Base-by-base conservation (phyloP, 305 asterid genomes). In the Fraxinus paxiana region DNA sequence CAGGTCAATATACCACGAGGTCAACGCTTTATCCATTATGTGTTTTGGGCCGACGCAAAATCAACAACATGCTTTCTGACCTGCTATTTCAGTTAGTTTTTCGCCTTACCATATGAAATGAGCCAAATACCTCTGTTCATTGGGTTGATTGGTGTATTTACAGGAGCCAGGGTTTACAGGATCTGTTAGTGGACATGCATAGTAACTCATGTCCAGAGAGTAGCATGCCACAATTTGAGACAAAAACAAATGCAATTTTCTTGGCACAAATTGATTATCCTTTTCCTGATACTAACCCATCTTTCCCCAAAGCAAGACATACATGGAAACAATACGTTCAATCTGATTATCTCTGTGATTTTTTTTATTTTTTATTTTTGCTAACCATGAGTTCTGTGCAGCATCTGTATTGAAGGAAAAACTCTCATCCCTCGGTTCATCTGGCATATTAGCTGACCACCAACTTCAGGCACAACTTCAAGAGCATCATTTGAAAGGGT, bases 401-500 rank as follows among this genome's bases (percentile, higher is more conserved):
- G 99, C 97, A 13, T 93, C 99, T 79, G 94, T 90, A 78, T 88
- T 96, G 90, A 96, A 94, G 92, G 99, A 96, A 89, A 96, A 96
- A 83, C 98, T 96, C 76, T 90, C 95, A 20, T 84, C 98, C 78
- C 97, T 96, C 79, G 99, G 99, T 85, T 94, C 99, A 84, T 94
- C 98, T 83, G 99, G 99, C 86, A 88, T 96, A 87, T 85, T 96
- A 89, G 99, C 99, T 89, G 99, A 96, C 81, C 98, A 96, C 87
- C 99, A 96, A 85, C 96, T 96, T 90, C 98, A 96, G 87, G 92
- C 99, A 80, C 97, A 94, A 81, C 87, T 96, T 81, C 99, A 96
- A 90, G 98, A 96, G 80, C 98, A 93, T 87, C 93, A 96, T 86
- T 46, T 90, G 90, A 96, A 93, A 88, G 98, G 99, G 99, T 94